Percentiles rank a stretch among this genome's conserved stretches.
phyloP scores from a whole-genome alignment of 371 early-diverging fungal genomes.

The Cokeromyces recurvatus region DNA sequence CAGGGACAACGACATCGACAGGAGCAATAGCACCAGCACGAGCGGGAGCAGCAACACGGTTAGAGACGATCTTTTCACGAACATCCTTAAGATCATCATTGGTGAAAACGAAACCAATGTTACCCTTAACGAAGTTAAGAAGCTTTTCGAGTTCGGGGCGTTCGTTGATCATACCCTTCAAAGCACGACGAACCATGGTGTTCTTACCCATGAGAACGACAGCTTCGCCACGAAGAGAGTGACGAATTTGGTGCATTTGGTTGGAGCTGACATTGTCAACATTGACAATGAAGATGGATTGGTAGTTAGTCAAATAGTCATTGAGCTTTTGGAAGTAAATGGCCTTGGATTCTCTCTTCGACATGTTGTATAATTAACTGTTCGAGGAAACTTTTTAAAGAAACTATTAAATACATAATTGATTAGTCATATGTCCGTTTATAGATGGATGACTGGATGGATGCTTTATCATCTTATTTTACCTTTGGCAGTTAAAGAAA shows the following conservation, averaged over 20 bases:
- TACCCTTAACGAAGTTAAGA: conserved; percentile 85
- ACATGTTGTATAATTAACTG: conserved; percentile 47
- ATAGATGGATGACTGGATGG: too few species aligned
- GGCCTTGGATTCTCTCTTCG: conserved; percentile 56
- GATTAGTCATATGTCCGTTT: too few species aligned
- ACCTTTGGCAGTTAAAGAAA: too few species aligned
- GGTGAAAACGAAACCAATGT: conserved; percentile 99
- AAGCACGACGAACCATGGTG: conserved; percentile 98
- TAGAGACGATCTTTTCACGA: conserved; percentile 87
- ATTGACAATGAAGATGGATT: conserved; percentile 97
- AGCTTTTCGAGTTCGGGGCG: conserved; percentile 90
- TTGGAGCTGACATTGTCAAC: conserved; percentile 99
- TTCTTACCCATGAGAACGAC: conserved; percentile 99
- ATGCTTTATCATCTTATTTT: too few species aligned
- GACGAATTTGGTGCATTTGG: conserved; percentile 99
- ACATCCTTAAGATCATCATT: conserved; percentile 93
- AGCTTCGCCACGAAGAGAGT: conserved; percentile 87
- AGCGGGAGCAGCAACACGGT: conserved; percentile 98
- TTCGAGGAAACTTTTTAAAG: conserved; percentile 56
- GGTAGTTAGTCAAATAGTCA: conserved; percentile 66
- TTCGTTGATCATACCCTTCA: conserved; percentile 75
- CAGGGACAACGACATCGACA: conserved; percentile 93
- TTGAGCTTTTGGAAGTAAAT: conserved; percentile 58
- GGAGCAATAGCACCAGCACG: conserved; percentile 98
- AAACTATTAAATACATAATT: too few species aligned